Percentiles rank a stretch among this genome's conserved stretches.
phyloP scores from a whole-genome alignment of 768 basidiomycete genomes.

The Pleurotus pulmonarius region DNA sequence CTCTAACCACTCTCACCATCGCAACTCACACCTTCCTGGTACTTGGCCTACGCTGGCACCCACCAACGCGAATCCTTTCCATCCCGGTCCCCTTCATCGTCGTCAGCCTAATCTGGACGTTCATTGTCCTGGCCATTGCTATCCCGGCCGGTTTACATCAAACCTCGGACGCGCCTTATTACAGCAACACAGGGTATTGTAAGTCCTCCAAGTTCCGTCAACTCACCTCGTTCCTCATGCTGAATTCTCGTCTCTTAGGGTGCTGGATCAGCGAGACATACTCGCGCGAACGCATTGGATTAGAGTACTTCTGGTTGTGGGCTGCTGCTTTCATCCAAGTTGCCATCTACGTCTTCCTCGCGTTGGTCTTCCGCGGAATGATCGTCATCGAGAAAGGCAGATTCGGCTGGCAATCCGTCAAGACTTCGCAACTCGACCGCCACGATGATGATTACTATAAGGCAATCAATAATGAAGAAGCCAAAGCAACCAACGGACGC shows the following conservation, averaged over 20 bases:
- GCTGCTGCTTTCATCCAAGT: constrained; percentile 31
- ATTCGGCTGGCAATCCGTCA: background rate
- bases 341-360: constrained; percentile 33
- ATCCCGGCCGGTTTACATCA: constrained; percentile 28
- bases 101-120: constrained; percentile 28
- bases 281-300: constrained; percentile 28
- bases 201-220: background rate
- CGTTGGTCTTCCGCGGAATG: constrained; percentile 23
- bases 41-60: constrained; percentile 28
- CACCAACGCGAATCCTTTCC: constrained; percentile 5
- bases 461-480: background rate
- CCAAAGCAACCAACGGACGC: constrained; percentile 12
- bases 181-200: constrained; percentile 33
- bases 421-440: background rate
- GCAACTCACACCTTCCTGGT: constrained; percentile 36
- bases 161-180: constrained; percentile 22
- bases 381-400: constrained; percentile 3
- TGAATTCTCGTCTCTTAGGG: constrained; percentile 22
- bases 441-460: constrained; percentile 1
- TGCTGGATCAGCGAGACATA: constrained; percentile 38
- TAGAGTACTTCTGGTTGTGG: constrained; percentile 45
- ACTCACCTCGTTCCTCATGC: background rate
- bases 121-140: constrained; percentile 27
- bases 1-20: constrained; percentile 22
- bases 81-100: constrained; percentile 22